Percentiles rank a stretch among this genome's conserved stretches.
Conservation (phyloP, 2,329 filamentous ascomycete species). For the Aspergillus terreus region DNA sequence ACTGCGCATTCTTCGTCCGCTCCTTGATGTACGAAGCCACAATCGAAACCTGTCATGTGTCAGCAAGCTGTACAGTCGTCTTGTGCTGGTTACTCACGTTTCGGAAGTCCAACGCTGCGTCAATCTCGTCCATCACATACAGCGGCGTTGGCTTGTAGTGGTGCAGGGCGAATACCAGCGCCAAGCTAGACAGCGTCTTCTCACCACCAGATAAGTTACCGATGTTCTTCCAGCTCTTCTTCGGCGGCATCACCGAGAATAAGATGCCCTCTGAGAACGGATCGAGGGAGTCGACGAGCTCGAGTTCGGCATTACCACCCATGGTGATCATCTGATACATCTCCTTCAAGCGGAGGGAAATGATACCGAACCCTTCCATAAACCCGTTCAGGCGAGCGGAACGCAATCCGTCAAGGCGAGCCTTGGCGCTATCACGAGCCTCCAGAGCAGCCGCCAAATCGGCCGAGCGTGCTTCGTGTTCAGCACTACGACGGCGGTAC, state of each 20-base stretch:
- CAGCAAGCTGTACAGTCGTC: slow-evolving; percentile 9
- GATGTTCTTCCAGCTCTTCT: slow-evolving; percentile 99
- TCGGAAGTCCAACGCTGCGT: slow-evolving; percentile 93
- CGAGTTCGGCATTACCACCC: slow-evolving; percentile 96
- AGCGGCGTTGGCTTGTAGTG: slow-evolving; percentile 97
- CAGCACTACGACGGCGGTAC: slow-evolving; percentile 80
- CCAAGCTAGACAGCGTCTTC: slow-evolving; percentile 90
- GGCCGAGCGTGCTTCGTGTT: slow-evolving; percentile 74
- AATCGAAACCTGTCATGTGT: slow-evolving; percentile 70
- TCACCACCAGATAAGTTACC: slow-evolving; percentile 92
- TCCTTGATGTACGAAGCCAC: slow-evolving; percentile 99
- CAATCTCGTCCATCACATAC: slow-evolving; percentile 99
- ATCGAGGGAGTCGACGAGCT: slow-evolving; percentile 92
- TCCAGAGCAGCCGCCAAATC: slow-evolving; percentile 77
- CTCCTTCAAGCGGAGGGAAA: slow-evolving; percentile 92
- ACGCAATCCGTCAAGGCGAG: slow-evolving; percentile 86
- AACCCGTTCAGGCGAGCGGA: slow-evolving; percentile 89
- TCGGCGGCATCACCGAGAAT: slow-evolving; percentile 98
- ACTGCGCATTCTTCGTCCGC: slow-evolving; percentile 97
- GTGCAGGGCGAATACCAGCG: slow-evolving; percentile 94
- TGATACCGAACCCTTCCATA: slow-evolving; percentile 95
- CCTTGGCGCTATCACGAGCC: slow-evolving; percentile 82
- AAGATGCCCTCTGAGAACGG: slow-evolving; percentile 96
- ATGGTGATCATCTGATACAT: slow-evolving; percentile 99
- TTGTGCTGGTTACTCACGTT: slow-evolving; percentile 64